Evolutionary conservation across 768 basidiomycete species (phyloP).

Genomic region (Boletus pseudopeckii): DNA sequence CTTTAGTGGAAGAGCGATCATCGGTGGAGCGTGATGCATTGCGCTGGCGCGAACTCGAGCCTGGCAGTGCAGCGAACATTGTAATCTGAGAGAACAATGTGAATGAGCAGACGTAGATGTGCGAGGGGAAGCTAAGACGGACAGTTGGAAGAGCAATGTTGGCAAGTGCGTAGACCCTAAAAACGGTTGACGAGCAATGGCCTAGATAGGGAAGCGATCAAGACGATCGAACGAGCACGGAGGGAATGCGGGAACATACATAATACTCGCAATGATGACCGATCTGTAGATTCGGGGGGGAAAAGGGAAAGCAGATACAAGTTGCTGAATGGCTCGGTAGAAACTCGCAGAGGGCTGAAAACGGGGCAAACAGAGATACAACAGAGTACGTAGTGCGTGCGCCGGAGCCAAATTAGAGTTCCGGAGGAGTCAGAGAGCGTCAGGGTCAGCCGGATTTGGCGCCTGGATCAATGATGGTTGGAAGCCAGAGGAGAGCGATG

Average conservation of each 20-base stretch:
- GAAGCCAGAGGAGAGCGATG: background rate
- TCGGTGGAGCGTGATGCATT: conserved; percentile 19
- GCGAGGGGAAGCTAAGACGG: background rate
- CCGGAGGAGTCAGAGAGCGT: background rate
- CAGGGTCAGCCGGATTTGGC: background rate
- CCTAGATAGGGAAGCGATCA: conserved; percentile 10
- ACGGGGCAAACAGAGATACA: conserved; percentile 15
- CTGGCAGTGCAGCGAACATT: conserved; percentile 12
- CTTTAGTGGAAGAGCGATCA: conserved; percentile 10
- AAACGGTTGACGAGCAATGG: conserved; percentile 11
- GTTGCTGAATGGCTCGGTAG: background rate
- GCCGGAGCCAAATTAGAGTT: conserved; percentile 20
- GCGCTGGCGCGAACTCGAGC: conserved; percentile 6
- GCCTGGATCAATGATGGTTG: conserved; percentile 13
- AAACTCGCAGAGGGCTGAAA: conserved; percentile 1
- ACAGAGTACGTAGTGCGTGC: conserved; percentile 11
- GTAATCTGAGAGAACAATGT: conserved; percentile 1
- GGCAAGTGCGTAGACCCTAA: conserved; percentile 12
- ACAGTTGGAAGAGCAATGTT: conserved; percentile 1
- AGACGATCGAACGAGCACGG: background rate
- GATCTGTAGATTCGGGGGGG: background rate
- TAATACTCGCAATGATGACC: conserved; percentile 12
- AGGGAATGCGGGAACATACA: conserved; percentile 16
- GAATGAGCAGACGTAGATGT: background rate
- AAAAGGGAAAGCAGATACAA: background rate